phyloP scores from a whole-genome alignment of 768 basidiomycete species.

The Leccinum disarticulatum region DNA sequence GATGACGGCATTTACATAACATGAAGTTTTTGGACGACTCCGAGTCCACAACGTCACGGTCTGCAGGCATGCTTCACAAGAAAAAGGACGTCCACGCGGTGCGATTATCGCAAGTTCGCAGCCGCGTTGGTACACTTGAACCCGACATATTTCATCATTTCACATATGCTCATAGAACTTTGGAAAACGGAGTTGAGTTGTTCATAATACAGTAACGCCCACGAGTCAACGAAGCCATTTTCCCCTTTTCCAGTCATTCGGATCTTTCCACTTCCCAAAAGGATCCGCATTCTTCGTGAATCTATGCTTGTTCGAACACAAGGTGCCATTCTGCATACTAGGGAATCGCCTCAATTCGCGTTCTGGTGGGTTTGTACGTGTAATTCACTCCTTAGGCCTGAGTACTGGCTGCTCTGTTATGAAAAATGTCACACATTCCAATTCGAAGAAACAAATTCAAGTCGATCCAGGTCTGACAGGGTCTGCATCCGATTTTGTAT shows the following conservation, averaged over 20 bases:
- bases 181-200: background rate
- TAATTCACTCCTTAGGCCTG: constrained; percentile 1
- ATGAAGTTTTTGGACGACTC: background rate
- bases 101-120: constrained; percentile 12
- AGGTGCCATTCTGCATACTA: constrained; percentile 2
- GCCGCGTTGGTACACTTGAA: constrained; percentile 14
- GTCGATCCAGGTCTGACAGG: background rate
- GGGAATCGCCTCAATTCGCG: constrained; percentile 3
- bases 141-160: constrained; percentile 19
- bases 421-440: constrained; percentile 14
- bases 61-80: constrained; percentile 7
- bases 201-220: constrained; percentile 1
- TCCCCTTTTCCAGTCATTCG: constrained; percentile 2
- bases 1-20: constrained; percentile 21
- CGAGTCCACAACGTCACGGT: background rate
- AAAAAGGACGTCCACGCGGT: background rate
- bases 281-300: constrained; percentile 18
- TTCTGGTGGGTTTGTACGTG: constrained; percentile 6
- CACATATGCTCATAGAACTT: constrained; percentile 7
- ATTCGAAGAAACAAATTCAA: background rate
- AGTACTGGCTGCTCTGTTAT: constrained; percentile 12
- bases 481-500: background rate
- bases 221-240: constrained; percentile 10
- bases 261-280: constrained; percentile 17
- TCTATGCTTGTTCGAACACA: constrained; percentile 8